A percentile compares a stretch with the other conserved stretches of the same genome.
Evolutionary conservation across 768 basidiomycete genomes (phyloP).

Genomic region (Auricularia sp.): DNA sequence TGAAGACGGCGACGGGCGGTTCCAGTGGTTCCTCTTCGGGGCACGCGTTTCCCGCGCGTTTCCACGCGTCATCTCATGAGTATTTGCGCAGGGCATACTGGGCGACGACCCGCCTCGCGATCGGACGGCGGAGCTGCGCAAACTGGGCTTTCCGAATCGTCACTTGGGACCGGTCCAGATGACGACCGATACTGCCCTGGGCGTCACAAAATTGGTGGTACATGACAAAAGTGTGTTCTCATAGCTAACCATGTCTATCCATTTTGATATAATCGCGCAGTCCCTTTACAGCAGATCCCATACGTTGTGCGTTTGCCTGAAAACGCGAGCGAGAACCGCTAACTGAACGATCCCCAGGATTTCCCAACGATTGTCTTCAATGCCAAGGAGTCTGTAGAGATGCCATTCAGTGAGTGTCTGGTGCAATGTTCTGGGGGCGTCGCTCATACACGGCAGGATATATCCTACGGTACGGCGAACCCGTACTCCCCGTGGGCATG

Average conservation of each 20-base stretch:
- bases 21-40: conserved; percentile 88
- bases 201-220: conserved; percentile 78
- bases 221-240: conserved; percentile 48
- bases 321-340: background rate
- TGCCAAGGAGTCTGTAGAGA: conserved; percentile 83
- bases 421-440: background rate
- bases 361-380: conserved; percentile 87
- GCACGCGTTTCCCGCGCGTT: conserved; percentile 24
- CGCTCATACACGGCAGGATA: conserved; percentile 44
- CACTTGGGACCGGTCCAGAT: conserved; percentile 87
- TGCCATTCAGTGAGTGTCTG: conserved; percentile 82
- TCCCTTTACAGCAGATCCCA: conserved; percentile 56
- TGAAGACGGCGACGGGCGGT: conserved; percentile 63
- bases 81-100: conserved; percentile 42
- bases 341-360: conserved; percentile 39
- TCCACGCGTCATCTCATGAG: background rate
- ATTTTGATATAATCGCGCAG: background rate
- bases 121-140: conserved; percentile 79
- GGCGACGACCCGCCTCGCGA: conserved; percentile 93
- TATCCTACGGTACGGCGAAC: conserved; percentile 41
- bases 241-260: background rate
- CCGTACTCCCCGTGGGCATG: conserved; percentile 86
- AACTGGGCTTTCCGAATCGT: conserved; percentile 75
- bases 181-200: conserved; percentile 96
- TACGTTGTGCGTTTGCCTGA: conserved; percentile 46